Evolutionary conservation across 441 rosid genomes (phyloP).

Genomic region (Populus hybrid): DNA sequence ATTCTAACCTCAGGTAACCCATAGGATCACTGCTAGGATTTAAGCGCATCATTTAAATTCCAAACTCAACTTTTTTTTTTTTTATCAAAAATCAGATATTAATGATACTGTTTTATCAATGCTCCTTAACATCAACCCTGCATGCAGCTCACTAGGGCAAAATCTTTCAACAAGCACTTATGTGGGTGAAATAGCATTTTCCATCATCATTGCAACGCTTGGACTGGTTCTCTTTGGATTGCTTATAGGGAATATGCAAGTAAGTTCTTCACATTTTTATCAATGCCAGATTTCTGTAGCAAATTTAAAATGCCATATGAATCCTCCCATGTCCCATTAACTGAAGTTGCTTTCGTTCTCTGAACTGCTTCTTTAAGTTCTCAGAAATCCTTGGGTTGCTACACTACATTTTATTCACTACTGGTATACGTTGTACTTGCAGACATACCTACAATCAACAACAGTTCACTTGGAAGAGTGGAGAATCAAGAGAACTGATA

Average conservation of each 20-base stretch:
- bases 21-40: background rate
- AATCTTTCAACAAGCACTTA: constrained; percentile 64
- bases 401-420: background rate
- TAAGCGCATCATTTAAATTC: background rate
- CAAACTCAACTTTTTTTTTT: background rate
- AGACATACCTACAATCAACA: constrained; percentile 81
- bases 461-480: constrained; percentile 85
- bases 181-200: constrained; percentile 65
- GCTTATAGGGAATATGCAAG: constrained; percentile 94
- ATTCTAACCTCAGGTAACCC: constrained; percentile 39
- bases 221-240: constrained; percentile 83
- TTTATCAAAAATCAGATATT: too few species aligned
- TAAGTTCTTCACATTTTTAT: constrained; percentile 23
- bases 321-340: too few species aligned
- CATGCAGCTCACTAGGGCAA: constrained; percentile 76
- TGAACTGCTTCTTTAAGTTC: background rate
- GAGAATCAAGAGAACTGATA: constrained; percentile 82
- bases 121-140: background rate
- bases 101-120: background rate
- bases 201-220: constrained; percentile 63
- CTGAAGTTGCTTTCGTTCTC: background rate
- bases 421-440: constrained; percentile 22
- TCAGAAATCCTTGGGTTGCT: background rate
- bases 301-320: background rate
- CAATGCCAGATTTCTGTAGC: background rate